phyloP scores from a whole-genome alignment of 768 basidiomycete species.

The Auricularia sp. region DNA sequence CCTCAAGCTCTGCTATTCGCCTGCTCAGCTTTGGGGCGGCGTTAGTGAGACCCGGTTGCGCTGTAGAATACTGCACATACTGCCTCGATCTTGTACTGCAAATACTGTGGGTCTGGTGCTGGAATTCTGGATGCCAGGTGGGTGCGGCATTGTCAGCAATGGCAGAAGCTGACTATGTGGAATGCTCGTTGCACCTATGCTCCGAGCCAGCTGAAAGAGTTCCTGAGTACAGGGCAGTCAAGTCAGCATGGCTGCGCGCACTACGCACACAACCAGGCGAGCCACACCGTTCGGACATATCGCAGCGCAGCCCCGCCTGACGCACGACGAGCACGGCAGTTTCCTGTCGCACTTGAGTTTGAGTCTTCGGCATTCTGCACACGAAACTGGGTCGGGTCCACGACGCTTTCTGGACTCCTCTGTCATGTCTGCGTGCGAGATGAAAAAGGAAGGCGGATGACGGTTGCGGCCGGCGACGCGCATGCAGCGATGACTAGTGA shows the following conservation, averaged over 20 bases:
- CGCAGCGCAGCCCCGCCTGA: conserved; percentile 49
- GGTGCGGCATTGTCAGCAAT: not conserved
- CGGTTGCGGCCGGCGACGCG: no score
- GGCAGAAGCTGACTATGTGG: no score
- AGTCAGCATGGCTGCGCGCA: not conserved
- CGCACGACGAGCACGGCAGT: conserved; percentile 47
- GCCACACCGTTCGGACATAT: conserved; percentile 36
- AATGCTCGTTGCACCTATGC: not conserved
- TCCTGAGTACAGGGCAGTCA: not conserved
- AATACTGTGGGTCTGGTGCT: not conserved
- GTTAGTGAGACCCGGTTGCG: not conserved
- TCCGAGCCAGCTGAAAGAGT: not conserved
- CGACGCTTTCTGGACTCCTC: not conserved
- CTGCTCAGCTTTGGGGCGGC: not conserved
- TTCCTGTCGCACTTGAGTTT: conserved; percentile 47
- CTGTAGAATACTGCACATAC: not conserved
- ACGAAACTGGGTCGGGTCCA: not conserved
- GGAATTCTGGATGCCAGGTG: not conserved
- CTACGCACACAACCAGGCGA: not conserved
- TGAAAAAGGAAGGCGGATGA: no score
- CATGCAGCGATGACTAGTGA: no score
- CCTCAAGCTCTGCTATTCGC: conserved; percentile 46
- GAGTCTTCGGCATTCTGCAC: not conserved
- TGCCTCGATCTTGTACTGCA: not conserved
- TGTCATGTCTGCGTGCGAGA: not conserved